Conservation (phyloP, 2,329 filamentous ascomycete species). For the Neospermospora avenae region DNA sequence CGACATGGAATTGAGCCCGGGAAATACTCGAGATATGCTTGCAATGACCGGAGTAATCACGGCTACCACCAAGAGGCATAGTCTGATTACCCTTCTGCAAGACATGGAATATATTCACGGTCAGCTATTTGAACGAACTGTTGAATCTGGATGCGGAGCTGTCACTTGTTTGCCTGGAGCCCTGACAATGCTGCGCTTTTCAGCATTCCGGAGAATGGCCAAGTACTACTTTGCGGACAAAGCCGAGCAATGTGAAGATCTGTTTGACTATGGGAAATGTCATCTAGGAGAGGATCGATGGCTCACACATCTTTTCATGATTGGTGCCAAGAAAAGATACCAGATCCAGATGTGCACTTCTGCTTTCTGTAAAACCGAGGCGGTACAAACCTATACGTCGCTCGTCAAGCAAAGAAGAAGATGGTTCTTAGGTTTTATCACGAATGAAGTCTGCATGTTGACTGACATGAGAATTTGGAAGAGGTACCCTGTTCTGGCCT, state of each 20-base stretch:
- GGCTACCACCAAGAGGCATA: conserved; percentile 84
- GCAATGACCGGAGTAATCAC: conserved; percentile 98
- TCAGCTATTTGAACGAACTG: conserved; percentile 91
- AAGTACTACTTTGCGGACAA: conserved; percentile 99
- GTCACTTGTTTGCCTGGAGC: conserved; percentile 94
- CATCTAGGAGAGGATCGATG: conserved; percentile 94
- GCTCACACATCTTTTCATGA: conserved; percentile 99
- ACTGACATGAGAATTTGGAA: conserved; percentile 91
- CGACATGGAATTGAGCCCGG: conserved; percentile 96
- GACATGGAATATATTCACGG: conserved; percentile 99
- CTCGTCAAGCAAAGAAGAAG: conserved; percentile 90
- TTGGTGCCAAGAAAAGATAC: conserved; percentile 86
- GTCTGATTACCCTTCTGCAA: conserved; percentile 86
- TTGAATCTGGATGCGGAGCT: conserved; percentile 89
- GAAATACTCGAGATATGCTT: conserved; percentile 87
- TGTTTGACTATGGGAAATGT: conserved; percentile 96
- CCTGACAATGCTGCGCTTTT: conserved; percentile 93
- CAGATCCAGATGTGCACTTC: conserved; percentile 98
- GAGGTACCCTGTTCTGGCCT: conserved; percentile 79
- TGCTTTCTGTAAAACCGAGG: conserved; percentile 97
- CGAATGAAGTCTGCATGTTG: conserved; percentile 97
- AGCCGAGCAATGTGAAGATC: conserved; percentile 88
- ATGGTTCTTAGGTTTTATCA: conserved; percentile 97
- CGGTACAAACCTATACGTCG: conserved; percentile 81
- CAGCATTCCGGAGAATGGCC: conserved; percentile 93